phyloP scores from a whole-genome alignment of 1,284 basidiomycete genomes.

The Abortiporus biennis region DNA sequence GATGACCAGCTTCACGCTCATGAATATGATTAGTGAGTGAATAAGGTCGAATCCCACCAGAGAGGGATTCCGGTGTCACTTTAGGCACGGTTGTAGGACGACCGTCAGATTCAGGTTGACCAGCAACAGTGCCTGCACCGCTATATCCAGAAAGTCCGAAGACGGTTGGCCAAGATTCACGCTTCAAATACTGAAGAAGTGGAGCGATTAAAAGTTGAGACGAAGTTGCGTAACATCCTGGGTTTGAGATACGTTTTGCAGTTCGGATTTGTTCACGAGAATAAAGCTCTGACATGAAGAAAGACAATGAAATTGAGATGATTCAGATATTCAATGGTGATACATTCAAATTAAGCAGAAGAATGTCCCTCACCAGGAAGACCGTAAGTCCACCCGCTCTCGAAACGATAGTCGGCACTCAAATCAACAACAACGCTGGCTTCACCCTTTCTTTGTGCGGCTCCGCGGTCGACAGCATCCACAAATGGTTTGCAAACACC shows the following conservation, averaged over 20 bases:
- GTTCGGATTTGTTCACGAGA: slow-evolving; percentile 63
- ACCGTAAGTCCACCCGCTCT: slow-evolving; percentile 94
- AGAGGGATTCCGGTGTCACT: slow-evolving; percentile 71
- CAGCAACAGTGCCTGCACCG: slow-evolving; percentile 86
- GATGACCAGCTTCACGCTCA: slow-evolving; percentile 88
- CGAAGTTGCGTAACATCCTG: slow-evolving; percentile 96
- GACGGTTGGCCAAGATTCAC: slow-evolving; percentile 72
- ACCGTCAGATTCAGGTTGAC: slow-evolving; percentile 58
- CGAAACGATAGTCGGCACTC: slow-evolving; percentile 94
- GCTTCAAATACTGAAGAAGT: slow-evolving; percentile 68
- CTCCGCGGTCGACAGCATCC: slow-evolving; percentile 82
- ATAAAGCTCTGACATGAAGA: slow-evolving; percentile 72
- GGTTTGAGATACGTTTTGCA: slow-evolving; percentile 90
- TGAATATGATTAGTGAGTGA: slow-evolving; percentile 96
- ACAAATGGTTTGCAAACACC: slow-evolving; percentile 97
- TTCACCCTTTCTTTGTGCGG: slow-evolving; percentile 46
- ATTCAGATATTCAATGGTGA: too few relatives aligned
- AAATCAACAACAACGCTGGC: slow-evolving; percentile 85
- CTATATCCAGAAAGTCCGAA: slow-evolving; percentile 95
- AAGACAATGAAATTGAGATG: slow-evolving; percentile 18
- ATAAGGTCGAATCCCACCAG: slow-evolving; percentile 80
- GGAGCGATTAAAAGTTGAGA: slow-evolving; percentile 91
- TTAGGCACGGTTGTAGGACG: slow-evolving; percentile 79
- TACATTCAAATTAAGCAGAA: slow-evolving; percentile 23
- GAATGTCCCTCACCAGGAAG: slow-evolving; percentile 85